Conservation (phyloP, 2,329 filamentous ascomycete species). For the Pestalotiopsis sp. region DNA sequence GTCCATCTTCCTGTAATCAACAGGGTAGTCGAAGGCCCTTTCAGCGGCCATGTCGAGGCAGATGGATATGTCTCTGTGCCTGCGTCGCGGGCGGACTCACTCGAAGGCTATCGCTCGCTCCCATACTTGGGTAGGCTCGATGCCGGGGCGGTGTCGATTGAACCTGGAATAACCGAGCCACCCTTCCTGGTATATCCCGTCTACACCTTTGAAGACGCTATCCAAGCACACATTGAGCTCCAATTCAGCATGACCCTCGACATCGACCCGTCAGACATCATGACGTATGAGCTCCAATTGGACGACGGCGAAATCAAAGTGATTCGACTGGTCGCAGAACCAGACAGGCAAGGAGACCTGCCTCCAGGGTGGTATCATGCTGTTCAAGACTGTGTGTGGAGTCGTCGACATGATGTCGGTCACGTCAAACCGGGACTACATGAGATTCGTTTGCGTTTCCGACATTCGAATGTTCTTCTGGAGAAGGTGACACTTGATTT, state of each 20-base stretch:
- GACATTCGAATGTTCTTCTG: slow-evolving; percentile 36
- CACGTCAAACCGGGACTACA: slow-evolving; percentile 28
- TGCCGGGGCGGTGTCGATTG: slow-evolving; percentile 27
- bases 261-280: slow-evolving; percentile 48
- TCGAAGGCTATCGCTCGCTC: slow-evolving; percentile 28
- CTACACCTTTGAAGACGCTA: slow-evolving; percentile 29
- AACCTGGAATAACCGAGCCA: slow-evolving; percentile 12
- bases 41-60: slow-evolving; percentile 34
- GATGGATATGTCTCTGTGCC: slow-evolving; percentile 37
- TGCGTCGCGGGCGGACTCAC: slow-evolving; percentile 13
- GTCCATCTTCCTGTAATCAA: slow-evolving; percentile 28
- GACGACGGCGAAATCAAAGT: slow-evolving; percentile 40
- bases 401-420: slow-evolving; percentile 36
- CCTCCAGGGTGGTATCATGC: slow-evolving; percentile 52
- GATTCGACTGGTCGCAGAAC: slow-evolving; percentile 38
- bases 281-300: slow-evolving; percentile 53
- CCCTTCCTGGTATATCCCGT: slow-evolving; percentile 27
- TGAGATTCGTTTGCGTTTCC: slow-evolving; percentile 31
- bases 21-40: slow-evolving; percentile 13
- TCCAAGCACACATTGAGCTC: slow-evolving; percentile 17
- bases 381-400: slow-evolving; percentile 54
- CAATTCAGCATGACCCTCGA: slow-evolving; percentile 47
- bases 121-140: slow-evolving; percentile 32
- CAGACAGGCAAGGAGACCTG: slow-evolving; percentile 41
- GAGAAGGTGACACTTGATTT: slow-evolving; percentile 39